A percentile compares a stretch with the other conserved stretches of the same genome.
Conservation (phyloP, 83 land plant species). For the Larix sibirica region DNA sequence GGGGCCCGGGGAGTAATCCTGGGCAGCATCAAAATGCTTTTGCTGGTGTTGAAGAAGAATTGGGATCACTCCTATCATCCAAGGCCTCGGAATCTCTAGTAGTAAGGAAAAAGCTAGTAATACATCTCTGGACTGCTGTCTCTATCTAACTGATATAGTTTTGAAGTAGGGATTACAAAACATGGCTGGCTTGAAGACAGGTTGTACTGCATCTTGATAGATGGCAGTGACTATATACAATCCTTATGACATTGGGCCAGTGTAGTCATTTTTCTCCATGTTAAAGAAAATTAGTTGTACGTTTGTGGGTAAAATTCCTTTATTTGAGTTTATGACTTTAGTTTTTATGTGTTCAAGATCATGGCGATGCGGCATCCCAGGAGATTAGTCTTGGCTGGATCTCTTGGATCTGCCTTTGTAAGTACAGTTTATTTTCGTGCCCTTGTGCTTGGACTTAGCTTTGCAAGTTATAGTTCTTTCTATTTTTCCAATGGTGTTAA, state of each 20-base stretch:
- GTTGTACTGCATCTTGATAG: not conserved
- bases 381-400: slow-evolving; percentile 72
- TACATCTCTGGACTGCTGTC: too few relatives aligned
- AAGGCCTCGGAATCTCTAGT: too few relatives aligned
- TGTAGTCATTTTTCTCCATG: not conserved
- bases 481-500: slow-evolving; percentile 5
- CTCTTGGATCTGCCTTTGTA: slow-evolving; percentile 68
- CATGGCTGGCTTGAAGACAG: not conserved
- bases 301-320: not conserved
- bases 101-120: too few relatives aligned
- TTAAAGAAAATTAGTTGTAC: not conserved
- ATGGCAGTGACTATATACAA: not conserved
- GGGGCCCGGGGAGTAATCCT: too few relatives aligned
- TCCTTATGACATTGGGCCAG: not conserved
- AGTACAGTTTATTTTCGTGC: slow-evolving; percentile 26
- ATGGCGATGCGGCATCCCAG: slow-evolving; percentile 97
- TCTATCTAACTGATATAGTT: not conserved
- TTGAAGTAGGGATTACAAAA: not conserved
- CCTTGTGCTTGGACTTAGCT: not conserved
- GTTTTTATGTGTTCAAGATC: slow-evolving; percentile 47
- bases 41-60: too few relatives aligned
- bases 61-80: too few relatives aligned
- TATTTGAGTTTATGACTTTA: not conserved
- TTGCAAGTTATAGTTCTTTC: slow-evolving; percentile 3
- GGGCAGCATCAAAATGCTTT: too few relatives aligned